phyloP scores from a whole-genome alignment of 2,329 filamentous ascomycete genomes.

The Aspergillus ibericus region DNA sequence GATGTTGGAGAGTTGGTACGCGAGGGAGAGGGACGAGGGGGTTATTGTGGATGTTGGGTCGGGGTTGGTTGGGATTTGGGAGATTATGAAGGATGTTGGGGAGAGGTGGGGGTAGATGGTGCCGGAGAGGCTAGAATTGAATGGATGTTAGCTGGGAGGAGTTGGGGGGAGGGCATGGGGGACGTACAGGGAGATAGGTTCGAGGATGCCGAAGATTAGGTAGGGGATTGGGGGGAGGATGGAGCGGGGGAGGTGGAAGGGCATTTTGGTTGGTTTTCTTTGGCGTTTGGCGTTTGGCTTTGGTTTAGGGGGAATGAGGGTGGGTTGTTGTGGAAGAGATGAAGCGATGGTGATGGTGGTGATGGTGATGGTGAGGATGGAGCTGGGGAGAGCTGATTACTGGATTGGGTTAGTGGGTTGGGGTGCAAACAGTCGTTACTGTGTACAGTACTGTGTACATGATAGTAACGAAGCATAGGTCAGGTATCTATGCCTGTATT shows the following conservation, averaged over 20 bases:
- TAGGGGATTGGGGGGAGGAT: conserved; percentile 65
- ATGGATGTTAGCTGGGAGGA: too few species aligned
- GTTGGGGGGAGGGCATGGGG: conserved; percentile 4
- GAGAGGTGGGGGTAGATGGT: conserved; percentile 57
- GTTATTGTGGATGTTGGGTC: conserved; percentile 31
- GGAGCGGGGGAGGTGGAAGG: conserved; percentile 57
- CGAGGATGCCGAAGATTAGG: conserved; percentile 65
- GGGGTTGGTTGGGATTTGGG: conserved; percentile 55
- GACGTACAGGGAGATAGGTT: conserved; percentile 67
- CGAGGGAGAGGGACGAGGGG: conserved; percentile 54
- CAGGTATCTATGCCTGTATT: too few species aligned
- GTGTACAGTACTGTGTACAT: too few species aligned
- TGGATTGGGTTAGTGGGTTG: neutral
- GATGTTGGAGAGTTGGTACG: conserved; percentile 68
- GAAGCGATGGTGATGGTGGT: neutral
- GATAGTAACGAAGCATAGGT: too few species aligned
- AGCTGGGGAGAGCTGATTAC: neutral
- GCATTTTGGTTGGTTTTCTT: conserved; percentile 18
- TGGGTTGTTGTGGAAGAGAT: too few species aligned
- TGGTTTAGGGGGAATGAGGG: neutral
- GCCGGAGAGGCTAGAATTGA: conserved; percentile 63
- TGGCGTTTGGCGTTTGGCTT: too few species aligned
- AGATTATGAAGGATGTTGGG: conserved; percentile 64
- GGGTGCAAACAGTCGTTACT: neutral
- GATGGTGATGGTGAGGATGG: neutral